Evolutionary conservation across 768 basidiomycete species (phyloP).

Genomic region (Tylopilus balloui): DNA sequence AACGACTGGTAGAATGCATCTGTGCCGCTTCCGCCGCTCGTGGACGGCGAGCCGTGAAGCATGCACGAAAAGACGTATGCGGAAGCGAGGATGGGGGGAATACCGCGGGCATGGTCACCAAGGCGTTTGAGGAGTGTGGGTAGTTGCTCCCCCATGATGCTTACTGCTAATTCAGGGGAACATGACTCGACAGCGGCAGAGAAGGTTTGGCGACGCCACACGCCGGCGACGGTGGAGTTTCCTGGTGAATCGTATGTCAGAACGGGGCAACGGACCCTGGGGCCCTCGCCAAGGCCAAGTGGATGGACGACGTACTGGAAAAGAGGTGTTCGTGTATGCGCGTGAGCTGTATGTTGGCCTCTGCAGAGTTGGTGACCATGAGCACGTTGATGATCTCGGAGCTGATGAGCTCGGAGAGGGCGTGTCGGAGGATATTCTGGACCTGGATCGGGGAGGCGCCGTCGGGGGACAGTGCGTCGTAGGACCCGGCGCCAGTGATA

Average conservation of each 20-base stretch:
- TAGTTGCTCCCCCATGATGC: slow-evolving; percentile 68
- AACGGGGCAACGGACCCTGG: no score
- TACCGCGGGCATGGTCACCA: slow-evolving; percentile 37
- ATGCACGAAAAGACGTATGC: slow-evolving; percentile 82
- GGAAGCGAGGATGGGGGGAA: slow-evolving; percentile 59
- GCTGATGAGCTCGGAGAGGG: slow-evolving; percentile 67
- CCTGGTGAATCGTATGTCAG: slow-evolving; percentile 39
- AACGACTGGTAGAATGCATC: slow-evolving; percentile 86
- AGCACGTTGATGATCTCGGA: slow-evolving; percentile 82
- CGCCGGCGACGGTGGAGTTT: slow-evolving; percentile 82
- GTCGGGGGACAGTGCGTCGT: slow-evolving; percentile 38
- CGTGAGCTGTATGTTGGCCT: slow-evolving; percentile 80
- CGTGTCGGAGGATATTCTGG: slow-evolving; percentile 77
- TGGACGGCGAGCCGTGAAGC: slow-evolving; percentile 66
- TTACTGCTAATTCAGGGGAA: slow-evolving; percentile 63
- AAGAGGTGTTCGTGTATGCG: slow-evolving; percentile 88
- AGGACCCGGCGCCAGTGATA: slow-evolving; percentile 40
- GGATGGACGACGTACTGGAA: slow-evolving; percentile 50
- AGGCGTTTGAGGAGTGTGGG: slow-evolving; percentile 59
- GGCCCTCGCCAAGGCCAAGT: neutral
- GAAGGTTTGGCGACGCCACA: slow-evolving; percentile 53
- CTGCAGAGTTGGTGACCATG: slow-evolving; percentile 79
- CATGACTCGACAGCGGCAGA: slow-evolving; percentile 49
- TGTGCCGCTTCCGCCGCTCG: slow-evolving; percentile 35
- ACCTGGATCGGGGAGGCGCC: slow-evolving; percentile 63